phyloP scores from a whole-genome alignment of 345 rosid species.

The Cardamine resedifolia region DNA sequence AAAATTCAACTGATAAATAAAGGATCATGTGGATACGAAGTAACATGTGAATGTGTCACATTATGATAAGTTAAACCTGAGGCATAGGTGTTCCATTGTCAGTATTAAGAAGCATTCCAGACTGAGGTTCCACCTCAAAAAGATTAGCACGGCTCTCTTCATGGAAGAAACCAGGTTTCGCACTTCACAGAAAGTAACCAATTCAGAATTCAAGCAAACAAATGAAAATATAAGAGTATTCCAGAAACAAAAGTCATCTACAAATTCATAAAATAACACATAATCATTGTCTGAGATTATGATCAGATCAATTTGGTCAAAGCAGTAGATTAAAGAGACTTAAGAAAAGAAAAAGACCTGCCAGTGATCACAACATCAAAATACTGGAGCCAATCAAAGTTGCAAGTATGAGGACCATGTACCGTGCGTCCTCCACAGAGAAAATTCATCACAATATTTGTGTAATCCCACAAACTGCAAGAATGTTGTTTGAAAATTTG shows the following conservation, averaged over 20 bases:
- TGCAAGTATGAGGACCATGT: conserved; percentile 47
- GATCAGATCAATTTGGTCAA: neutral
- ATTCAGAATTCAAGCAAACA: conserved; percentile 28
- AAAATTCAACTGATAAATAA: neutral
- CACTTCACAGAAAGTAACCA: conserved; percentile 46
- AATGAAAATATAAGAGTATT: neutral
- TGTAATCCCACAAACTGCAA: conserved; percentile 98
- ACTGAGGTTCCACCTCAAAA: conserved; percentile 82
- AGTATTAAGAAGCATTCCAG: conserved; percentile 89
- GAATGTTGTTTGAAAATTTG: neutral
- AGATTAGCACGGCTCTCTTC: conserved; percentile 82
- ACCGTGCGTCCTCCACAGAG: conserved; percentile 58
- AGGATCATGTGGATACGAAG: conserved; percentile 1
- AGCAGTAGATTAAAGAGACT: conserved; percentile 20
- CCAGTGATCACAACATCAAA: conserved; percentile 96
- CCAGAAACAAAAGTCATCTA: neutral
- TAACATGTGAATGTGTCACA: neutral
- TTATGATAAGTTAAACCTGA: conserved; percentile 54
- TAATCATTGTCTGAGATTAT: neutral
- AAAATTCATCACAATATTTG: conserved; percentile 93
- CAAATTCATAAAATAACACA: neutral
- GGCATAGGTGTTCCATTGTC: conserved; percentile 95
- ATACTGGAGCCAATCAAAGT: conserved; percentile 87
- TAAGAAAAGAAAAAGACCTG: conserved; percentile 53
- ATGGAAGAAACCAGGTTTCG: conserved; percentile 95